These are phyloP conservation scores for Magnusiomyces suaveolens DNA, from an alignment of 1,139 yeast genomes.

Conservation along the genomic window DNA sequence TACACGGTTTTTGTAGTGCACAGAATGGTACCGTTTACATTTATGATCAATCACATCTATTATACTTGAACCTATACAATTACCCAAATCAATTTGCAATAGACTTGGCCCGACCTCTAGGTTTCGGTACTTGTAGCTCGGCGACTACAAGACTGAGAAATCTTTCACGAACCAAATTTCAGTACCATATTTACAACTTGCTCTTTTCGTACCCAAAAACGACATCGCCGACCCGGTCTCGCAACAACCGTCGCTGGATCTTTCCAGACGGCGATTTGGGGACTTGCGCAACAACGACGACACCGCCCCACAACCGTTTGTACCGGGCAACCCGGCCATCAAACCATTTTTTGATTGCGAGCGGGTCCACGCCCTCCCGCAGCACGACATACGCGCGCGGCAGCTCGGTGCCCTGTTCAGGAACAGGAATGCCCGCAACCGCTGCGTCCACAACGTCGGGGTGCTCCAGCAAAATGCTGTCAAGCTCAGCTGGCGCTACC, in stretches of 20 bases:
- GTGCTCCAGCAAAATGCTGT: conserved; percentile 47
- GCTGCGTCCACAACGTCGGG: conserved; percentile 32
- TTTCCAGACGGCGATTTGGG: conserved; percentile 36
- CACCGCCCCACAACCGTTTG: conserved; percentile 35
- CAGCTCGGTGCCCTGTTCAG: conserved; percentile 30
- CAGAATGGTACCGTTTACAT: too few species aligned
- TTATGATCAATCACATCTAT: too few species aligned
- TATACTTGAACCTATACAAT: too few species aligned
- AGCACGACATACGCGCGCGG: conserved; percentile 34
- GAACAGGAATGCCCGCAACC: conserved; percentile 30
- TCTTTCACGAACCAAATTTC: too few species aligned
- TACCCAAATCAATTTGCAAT: too few species aligned
- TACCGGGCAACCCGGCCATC: conserved; percentile 32
- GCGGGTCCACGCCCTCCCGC: conserved; percentile 12
- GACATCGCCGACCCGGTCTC: conserved; percentile 17
- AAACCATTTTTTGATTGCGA: conserved; percentile 28
- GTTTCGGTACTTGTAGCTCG: too few species aligned
- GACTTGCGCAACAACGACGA: conserved; percentile 29
- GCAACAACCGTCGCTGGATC: conserved; percentile 30
- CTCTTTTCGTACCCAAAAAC: conserved; percentile 7
- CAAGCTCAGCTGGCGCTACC: conserved; percentile 73
- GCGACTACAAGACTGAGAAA: too few species aligned
- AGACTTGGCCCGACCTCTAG: too few species aligned
- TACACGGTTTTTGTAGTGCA: too few species aligned
- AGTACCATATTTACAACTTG: neutral